A percentile compares a stretch with the other conserved stretches of the same genome.
phyloP scores from a whole-genome alignment of 106 monocot genomes.

The Phalaenopsis aphrodite region DNA sequence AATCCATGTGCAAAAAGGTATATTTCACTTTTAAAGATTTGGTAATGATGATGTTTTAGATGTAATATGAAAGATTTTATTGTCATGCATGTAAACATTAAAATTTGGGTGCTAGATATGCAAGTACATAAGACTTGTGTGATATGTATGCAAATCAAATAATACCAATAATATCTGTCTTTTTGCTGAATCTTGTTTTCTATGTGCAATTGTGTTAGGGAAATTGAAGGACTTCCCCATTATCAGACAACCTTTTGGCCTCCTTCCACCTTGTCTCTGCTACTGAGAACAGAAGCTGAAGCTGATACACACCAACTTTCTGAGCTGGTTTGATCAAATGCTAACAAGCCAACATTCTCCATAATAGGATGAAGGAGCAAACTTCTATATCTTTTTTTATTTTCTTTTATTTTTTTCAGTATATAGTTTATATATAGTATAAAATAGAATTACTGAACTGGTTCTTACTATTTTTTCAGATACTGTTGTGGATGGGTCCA shows the following conservation, averaged over 20 bases:
- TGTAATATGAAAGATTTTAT: too few relatives aligned
- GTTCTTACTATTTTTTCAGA: too few relatives aligned
- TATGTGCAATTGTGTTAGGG: not conserved
- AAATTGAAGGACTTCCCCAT: too few relatives aligned
- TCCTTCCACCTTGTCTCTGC: not conserved
- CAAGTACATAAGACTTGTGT: too few relatives aligned
- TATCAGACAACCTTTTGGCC: not conserved
- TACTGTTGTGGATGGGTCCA: not conserved
- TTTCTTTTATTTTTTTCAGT: not conserved
- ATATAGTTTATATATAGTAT: not conserved
- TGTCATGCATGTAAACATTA: too few relatives aligned
- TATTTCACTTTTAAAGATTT: too few relatives aligned
- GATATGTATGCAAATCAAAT: too few relatives aligned
- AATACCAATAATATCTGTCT: too few relatives aligned
- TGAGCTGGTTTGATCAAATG: not conserved
- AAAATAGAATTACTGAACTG: not conserved
- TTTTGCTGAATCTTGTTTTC: not conserved
- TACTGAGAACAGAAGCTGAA: not conserved
- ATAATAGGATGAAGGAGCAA: not conserved
- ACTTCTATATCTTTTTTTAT: not conserved
- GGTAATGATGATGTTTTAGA: too few relatives aligned
- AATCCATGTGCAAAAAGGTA: too few relatives aligned
- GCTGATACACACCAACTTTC: not conserved
- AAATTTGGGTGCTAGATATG: too few relatives aligned
- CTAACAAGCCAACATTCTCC: not conserved